Evolutionary conservation across 2,329 filamentous ascomycete genomes (phyloP).

Genomic region (Alternaria brassicae): DNA sequence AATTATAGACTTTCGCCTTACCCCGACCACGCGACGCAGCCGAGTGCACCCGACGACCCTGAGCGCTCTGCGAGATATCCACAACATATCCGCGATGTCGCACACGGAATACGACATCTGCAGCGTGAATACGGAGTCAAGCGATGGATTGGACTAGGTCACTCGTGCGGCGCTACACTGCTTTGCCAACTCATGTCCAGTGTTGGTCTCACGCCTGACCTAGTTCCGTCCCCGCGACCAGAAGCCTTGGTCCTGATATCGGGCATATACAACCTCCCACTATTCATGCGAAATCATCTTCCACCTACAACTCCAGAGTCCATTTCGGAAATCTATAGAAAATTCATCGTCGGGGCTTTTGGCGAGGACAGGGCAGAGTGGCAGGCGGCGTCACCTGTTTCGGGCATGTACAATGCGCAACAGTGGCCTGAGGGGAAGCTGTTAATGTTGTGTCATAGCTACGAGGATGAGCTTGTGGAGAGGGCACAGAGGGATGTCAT

Average conservation of each 20-base stretch:
- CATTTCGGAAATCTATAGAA: conserved; percentile 60
- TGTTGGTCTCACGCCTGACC: conserved; percentile 16
- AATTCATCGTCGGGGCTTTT: conserved; percentile 68
- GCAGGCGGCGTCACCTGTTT: conserved; percentile 60
- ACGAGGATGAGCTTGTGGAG: conserved; percentile 59
- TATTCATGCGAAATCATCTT: conserved; percentile 57
- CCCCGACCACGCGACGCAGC: conserved; percentile 53
- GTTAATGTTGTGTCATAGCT: conserved; percentile 56
- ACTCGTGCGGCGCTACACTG: conserved; percentile 70
- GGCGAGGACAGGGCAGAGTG: conserved; percentile 51
- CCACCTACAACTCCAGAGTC: conserved; percentile 36
- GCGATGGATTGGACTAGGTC: conserved; percentile 65
- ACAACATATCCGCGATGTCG: conserved; percentile 66
- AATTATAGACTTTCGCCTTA: conserved; percentile 69
- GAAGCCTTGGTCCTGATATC: conserved; percentile 66
- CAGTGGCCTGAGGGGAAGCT: conserved; percentile 50
- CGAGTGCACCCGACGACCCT: conserved; percentile 56
- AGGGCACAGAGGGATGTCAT: conserved; percentile 66
- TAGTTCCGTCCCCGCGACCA: neutral
- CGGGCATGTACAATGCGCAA: conserved; percentile 50
- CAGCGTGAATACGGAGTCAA: conserved; percentile 55
- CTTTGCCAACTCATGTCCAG: conserved; percentile 61
- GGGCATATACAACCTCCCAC: conserved; percentile 71
- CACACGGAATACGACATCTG: conserved; percentile 60
- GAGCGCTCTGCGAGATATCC: conserved; percentile 63